phyloP scores from a whole-genome alignment of 2,329 filamentous ascomycete species.

The Fusarium tanahbumbuense region DNA sequence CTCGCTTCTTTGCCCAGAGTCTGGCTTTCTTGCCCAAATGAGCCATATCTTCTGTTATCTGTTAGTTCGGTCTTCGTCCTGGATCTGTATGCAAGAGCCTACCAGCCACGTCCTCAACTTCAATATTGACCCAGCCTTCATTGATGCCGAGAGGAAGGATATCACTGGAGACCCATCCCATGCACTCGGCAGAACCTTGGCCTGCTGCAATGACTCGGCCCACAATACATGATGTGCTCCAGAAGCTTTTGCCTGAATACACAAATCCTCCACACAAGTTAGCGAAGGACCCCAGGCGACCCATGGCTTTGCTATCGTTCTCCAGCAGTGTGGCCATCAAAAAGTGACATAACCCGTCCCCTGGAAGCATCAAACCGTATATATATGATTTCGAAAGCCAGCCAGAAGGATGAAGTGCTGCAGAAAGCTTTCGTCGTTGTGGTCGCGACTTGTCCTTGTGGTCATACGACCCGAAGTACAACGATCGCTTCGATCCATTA shows the following conservation, averaged over 20 bases:
- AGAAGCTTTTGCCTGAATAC: constrained; percentile 73
- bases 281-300: constrained; percentile 68
- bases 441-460: constrained; percentile 51
- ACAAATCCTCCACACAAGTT: constrained; percentile 74
- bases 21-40: constrained; percentile 67
- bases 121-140: constrained; percentile 70
- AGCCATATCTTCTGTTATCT: constrained; percentile 58
- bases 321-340: constrained; percentile 75
- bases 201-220: constrained; percentile 73
- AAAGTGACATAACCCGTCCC: constrained; percentile 71
- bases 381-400: constrained; percentile 77
- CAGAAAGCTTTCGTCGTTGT: constrained; percentile 65
- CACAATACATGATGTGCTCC: constrained; percentile 74
- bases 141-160: constrained; percentile 63
- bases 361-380: constrained; percentile 73
- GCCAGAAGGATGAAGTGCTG: constrained; percentile 68
- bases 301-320: constrained; percentile 70
- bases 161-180: constrained; percentile 75
- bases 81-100: constrained; percentile 40
- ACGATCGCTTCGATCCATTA: constrained; percentile 54
- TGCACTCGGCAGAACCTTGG: constrained; percentile 71
- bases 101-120: constrained; percentile 65
- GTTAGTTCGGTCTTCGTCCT: constrained; percentile 20
- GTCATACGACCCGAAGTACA: constrained; percentile 61
- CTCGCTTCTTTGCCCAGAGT: constrained; percentile 68